phyloP scores from a whole-genome alignment of 768 basidiomycete genomes.

The Pulveroboletus sp. region DNA sequence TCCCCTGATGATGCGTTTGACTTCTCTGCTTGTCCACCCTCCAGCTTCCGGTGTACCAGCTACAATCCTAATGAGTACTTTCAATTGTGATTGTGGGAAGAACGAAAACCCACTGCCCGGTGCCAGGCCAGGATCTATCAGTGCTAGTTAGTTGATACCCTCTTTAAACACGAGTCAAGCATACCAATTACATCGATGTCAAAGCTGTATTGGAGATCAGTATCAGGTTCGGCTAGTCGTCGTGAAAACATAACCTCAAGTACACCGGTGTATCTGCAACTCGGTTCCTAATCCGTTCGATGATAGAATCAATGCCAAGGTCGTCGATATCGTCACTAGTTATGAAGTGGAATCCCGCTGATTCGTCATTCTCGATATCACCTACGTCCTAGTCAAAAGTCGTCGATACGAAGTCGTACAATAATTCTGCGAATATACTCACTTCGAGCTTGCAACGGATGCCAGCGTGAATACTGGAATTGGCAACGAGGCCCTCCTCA shows the following conservation, averaged over 20 bases:
- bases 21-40: slow-evolving; percentile 81
- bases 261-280: slow-evolving; percentile 78
- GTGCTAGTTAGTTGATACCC: slow-evolving; percentile 4
- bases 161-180: not conserved
- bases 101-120: slow-evolving; percentile 62
- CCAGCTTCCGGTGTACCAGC: slow-evolving; percentile 85
- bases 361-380: slow-evolving; percentile 59
- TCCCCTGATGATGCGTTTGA: slow-evolving; percentile 78
- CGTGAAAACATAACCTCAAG: slow-evolving; percentile 44
- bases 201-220: slow-evolving; percentile 39
- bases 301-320: slow-evolving; percentile 65
- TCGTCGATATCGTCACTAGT: slow-evolving; percentile 84
- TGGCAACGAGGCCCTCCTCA: slow-evolving; percentile 73
- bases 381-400: slow-evolving; percentile 12
- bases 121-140: slow-evolving; percentile 69
- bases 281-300: slow-evolving; percentile 64
- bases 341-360: slow-evolving; percentile 77
- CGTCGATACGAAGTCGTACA: not conserved
- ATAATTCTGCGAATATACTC: slow-evolving; percentile 21
- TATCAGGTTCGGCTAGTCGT: not conserved
- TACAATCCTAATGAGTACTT: slow-evolving; percentile 24
- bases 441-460: slow-evolving; percentile 74
- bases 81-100: not conserved
- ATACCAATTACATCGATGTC: slow-evolving; percentile 82
- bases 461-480: slow-evolving; percentile 79